Evolutionary conservation across 805 yeast genomes (phyloP), one percentile per base, ranked within the genome.

Genomic region (Candida chilensis): DNA sequence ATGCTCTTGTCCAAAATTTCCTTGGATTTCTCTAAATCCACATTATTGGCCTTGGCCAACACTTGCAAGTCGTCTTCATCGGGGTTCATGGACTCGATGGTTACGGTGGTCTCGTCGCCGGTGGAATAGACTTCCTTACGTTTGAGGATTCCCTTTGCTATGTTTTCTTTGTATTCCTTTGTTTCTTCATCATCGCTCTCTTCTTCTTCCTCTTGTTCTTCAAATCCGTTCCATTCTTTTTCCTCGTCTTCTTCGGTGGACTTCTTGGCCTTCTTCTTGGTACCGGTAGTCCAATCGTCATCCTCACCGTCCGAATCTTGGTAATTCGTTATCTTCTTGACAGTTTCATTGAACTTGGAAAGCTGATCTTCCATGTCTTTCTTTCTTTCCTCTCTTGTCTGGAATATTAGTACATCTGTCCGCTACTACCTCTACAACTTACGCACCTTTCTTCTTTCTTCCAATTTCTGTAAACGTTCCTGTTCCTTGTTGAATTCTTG

Each of bases 351-450:
- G 48, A 78, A 66, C 44, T 72, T 65, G 32, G 67, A 63, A 44
- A 83, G 47, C 41, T 81, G 80, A 36, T 71, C 74, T 29, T 78
- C 78, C 37, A 86, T 54, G 33, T 74, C 75, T 33, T 67, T 61
- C 44, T 78, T 74, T 35, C 83, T 67, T 45, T 84, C 94, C 13
- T 82, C 83, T 39, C 90, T 64, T n/a, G n/a, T n/a, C n/a, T n/a
- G n/a, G n/a, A n/a, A n/a, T n/a, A n/a, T n/a, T n/a, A n/a, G n/a
- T n/a, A n/a, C n/a, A n/a, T n/a, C n/a, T n/a, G n/a, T n/a, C n/a
- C n/a, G n/a, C n/a, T n/a, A n/a, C n/a, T n/a, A n/a, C n/a, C n/a
- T n/a, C n/a, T n/a, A n/a, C n/a, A n/a, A n/a, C n/a, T n/a, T n/a
- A n/a, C n/a, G n/a, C 14, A 75, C 51, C 42, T 67, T 63, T 40